Evolutionary conservation across 1,284 basidiomycete genomes (phyloP).

Genomic region (Apiotrichum laibachii): DNA sequence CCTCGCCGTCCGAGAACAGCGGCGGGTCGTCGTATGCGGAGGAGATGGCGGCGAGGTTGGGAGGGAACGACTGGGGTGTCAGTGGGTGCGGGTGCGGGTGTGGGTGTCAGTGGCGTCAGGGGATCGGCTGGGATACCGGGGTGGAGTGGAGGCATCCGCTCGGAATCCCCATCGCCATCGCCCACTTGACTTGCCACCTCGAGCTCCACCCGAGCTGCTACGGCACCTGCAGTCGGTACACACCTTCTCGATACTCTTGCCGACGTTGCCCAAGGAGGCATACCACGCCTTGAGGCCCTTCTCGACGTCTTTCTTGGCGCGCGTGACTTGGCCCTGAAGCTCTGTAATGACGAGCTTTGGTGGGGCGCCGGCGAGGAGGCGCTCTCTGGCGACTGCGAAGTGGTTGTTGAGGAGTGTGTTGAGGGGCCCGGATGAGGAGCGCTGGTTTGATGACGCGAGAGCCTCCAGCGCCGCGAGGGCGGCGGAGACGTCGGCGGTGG

Average conservation of each 20-base stretch:
- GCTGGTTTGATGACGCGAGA: conserved; percentile 57
- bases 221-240: conserved; percentile 8
- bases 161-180: too few species aligned
- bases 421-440: conserved; percentile 63
- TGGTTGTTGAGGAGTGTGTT: conserved; percentile 63
- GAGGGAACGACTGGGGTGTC: conserved; percentile 43
- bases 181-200: too few species aligned
- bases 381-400: conserved; percentile 61
- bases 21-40: conserved; percentile 46
- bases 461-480: conserved; percentile 42
- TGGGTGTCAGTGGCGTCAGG: too few species aligned
- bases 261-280: conserved; percentile 67
- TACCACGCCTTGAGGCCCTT: conserved; percentile 85
- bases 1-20: conserved; percentile 39
- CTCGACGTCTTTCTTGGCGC: conserved; percentile 76
- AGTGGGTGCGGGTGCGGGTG: not conserved
- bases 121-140: not conserved
- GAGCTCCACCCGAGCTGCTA: too few species aligned
- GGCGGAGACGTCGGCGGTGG: conserved; percentile 32
- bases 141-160: not conserved
- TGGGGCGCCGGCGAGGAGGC: conserved; percentile 58
- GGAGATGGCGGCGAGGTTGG: conserved; percentile 42
- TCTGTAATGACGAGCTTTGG: conserved; percentile 58
- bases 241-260: conserved; percentile 86
- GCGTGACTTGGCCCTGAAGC: conserved; percentile 62